Percentiles rank a stretch among this genome's conserved stretches.
Evolutionary conservation across 208 protist genomes (phyloP).

Genomic region (Angomonas ambiguus): DNA sequence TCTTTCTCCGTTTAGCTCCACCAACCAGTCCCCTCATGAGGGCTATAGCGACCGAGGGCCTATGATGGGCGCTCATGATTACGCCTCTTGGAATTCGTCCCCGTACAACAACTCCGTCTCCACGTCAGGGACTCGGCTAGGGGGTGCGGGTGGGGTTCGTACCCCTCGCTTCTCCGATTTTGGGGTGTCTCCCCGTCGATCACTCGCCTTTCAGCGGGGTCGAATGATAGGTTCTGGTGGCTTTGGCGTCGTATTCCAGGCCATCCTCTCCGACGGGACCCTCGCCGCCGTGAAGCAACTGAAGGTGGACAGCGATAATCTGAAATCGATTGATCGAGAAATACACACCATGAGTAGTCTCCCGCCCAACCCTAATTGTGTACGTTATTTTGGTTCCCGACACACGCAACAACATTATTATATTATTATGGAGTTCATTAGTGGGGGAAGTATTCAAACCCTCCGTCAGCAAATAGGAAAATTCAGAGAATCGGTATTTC

Average conservation of each 20-base stretch:
- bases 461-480: conserved; percentile 46
- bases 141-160: conserved; percentile 13
- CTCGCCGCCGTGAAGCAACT: conserved; percentile 76
- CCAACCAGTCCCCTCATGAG: not conserved
- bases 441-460: conserved; percentile 74
- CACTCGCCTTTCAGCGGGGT: conserved; percentile 54
- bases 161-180: conserved; percentile 23
- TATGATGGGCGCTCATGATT: not conserved
- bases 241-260: conserved; percentile 76
- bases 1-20: not conserved
- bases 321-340: conserved; percentile 67
- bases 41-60: not conserved
- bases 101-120: conserved; percentile 1
- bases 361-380: conserved; percentile 69
- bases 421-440: conserved; percentile 86
- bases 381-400: conserved; percentile 69
- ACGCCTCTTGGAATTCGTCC: not conserved
- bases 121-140: not conserved
- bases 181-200: conserved; percentile 16
- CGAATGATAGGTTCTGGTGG: conserved; percentile 59
- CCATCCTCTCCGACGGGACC: conserved; percentile 51
- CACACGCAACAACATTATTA: conserved; percentile 64
- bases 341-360: conserved; percentile 59
- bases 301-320: conserved; percentile 44
- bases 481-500: conserved; percentile 65